Evolutionary conservation across 495 filamentous ascomycete genomes (phyloP).

Genomic region (Viridothelium virens): DNA sequence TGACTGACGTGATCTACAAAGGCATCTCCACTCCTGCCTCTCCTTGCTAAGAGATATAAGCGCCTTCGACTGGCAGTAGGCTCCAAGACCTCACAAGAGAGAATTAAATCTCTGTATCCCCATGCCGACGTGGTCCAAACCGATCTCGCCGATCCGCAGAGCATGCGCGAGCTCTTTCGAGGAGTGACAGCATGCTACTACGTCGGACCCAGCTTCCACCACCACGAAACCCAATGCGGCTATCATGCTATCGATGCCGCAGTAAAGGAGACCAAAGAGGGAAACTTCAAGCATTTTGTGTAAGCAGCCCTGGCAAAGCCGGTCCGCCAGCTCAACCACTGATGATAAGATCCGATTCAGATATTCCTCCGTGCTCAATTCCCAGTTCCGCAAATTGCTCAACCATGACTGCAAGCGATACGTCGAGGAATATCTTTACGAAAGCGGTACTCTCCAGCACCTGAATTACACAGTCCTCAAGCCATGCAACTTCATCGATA

Average conservation of each 20-base stretch:
- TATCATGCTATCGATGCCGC: conserved; percentile 34
- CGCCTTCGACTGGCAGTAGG: conserved; percentile 33
- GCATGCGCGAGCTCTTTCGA: conserved; percentile 23
- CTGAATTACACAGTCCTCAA: conserved; percentile 35
- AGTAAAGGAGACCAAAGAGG: conserved; percentile 17
- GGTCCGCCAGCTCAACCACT: neutral
- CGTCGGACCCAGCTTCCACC: conserved; percentile 27
- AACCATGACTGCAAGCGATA: conserved; percentile 35
- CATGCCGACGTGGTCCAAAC: conserved; percentile 26
- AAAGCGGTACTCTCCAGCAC: conserved; percentile 13
- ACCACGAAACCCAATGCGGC: conserved; percentile 31
- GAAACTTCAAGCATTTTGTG: conserved; percentile 18
- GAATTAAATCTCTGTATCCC: conserved; percentile 23
- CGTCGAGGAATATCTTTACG: conserved; percentile 33
- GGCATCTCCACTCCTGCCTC: conserved; percentile 19
- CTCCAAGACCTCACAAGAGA: conserved; percentile 17
- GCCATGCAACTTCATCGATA: conserved; percentile 35
- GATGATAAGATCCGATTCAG: neutral
- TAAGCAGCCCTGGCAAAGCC: conserved; percentile 19
- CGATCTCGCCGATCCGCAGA: conserved; percentile 25
- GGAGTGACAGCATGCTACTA: conserved; percentile 24
- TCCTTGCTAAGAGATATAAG: conserved; percentile 15
- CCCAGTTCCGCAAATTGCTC: conserved; percentile 33
- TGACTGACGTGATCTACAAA: neutral
- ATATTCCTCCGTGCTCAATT: conserved; percentile 25